phyloP scores from a whole-genome alignment of 2,329 filamentous ascomycete genomes.

The Botryotinia calthae region DNA sequence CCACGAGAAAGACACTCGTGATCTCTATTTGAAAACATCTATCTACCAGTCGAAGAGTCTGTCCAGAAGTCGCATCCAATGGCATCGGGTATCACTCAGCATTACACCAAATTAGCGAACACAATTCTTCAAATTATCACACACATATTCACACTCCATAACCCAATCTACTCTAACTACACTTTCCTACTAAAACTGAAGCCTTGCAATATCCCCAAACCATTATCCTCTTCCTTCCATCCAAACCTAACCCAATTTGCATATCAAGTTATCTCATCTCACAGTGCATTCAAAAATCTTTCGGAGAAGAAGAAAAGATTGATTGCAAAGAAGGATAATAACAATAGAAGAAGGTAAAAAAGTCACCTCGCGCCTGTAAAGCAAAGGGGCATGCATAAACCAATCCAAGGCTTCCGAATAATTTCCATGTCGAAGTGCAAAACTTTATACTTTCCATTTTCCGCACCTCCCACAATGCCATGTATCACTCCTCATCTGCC shows the following conservation, averaged over 20 bases:
- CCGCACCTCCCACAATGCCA: not conserved
- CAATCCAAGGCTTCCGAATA: conserved; percentile 15
- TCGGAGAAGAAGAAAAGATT: not conserved
- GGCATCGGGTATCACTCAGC: not conserved
- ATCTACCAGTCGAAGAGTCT: not conserved
- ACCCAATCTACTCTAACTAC: conserved; percentile 19
- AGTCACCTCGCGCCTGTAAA: conserved; percentile 17
- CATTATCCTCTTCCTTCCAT: not conserved
- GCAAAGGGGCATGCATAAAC: conserved; percentile 15
- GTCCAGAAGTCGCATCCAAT: not conserved
- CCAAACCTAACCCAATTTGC: conserved; percentile 15
- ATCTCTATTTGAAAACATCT: not conserved
- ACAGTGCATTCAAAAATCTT: conserved; percentile 22
- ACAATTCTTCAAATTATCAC: not conserved
- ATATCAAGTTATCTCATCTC: conserved; percentile 23
- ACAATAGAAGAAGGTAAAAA: conserved; percentile 24
- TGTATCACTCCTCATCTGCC: not conserved
- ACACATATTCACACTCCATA: conserved; percentile 9
- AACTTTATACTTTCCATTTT: conserved; percentile 23
- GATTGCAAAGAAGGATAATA: conserved; percentile 4
- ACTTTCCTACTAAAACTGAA: conserved; percentile 1
- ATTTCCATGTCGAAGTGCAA: conserved; percentile 14
- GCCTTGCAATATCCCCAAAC: not conserved
- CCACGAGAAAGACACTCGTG: not conserved
- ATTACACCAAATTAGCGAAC: not conserved